These are phyloP conservation scores for Talaromyces rugulosus DNA, from an alignment of 2,329 filamentous ascomycete genomes.

Conservation along the genomic window DNA sequence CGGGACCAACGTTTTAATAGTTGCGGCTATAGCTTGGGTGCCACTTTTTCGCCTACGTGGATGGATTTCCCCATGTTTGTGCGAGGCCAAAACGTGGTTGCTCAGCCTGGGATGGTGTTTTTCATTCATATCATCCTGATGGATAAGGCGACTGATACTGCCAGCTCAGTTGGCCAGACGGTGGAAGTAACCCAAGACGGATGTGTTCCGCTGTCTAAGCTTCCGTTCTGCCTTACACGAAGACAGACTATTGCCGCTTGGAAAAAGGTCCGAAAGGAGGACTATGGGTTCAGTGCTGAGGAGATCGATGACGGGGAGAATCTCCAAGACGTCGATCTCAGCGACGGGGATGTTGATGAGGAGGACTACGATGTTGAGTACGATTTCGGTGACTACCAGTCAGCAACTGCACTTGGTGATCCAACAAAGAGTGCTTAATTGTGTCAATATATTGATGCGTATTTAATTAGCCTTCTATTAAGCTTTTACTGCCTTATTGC, in stretches of 20 bases:
- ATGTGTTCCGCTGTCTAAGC: conserved; percentile 28
- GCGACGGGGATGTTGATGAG: conserved; percentile 27
- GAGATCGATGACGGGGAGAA: conserved; percentile 32
- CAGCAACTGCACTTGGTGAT: conserved; percentile 18
- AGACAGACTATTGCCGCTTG: conserved; percentile 31
- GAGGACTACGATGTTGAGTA: conserved; percentile 33
- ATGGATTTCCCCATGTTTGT: conserved; percentile 11
- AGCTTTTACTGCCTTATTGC: neutral
- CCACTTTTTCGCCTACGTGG: conserved; percentile 21
- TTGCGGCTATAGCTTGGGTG: conserved; percentile 27
- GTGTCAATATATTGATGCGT: neutral
- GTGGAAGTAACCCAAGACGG: conserved; percentile 25
- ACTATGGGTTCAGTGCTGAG: conserved; percentile 28
- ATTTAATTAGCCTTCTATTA: neutral
- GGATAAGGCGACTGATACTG: conserved; percentile 32
- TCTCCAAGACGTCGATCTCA: conserved; percentile 29
- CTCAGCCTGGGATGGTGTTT: conserved; percentile 27
- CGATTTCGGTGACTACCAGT: conserved; percentile 29
- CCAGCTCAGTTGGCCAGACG: conserved; percentile 28
- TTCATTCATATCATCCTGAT: conserved; percentile 35
- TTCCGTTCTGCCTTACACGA: conserved; percentile 29
- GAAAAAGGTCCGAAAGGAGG: conserved; percentile 31
- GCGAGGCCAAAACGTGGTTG: conserved; percentile 10
- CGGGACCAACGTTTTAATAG: conserved; percentile 26
- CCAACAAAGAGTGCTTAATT: conserved; percentile 16